Conservation (phyloP, 768 basidiomycete genomes). For the Suillus subluteus region DNA sequence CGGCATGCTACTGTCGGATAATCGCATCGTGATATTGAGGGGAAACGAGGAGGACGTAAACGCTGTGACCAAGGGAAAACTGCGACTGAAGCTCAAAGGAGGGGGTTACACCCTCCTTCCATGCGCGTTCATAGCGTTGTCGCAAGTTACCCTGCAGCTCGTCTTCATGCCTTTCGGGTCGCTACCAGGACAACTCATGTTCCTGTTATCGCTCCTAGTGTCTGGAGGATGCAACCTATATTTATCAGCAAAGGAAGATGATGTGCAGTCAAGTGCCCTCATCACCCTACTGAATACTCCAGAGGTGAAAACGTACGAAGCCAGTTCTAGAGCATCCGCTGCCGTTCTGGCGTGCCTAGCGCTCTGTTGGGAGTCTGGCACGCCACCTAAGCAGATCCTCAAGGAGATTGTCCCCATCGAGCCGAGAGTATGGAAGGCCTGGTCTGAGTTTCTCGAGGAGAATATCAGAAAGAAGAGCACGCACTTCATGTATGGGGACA, state of each 20-base stretch:
- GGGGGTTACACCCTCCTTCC: background rate
- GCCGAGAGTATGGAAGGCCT: background rate
- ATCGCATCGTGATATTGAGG: constrained; percentile 28
- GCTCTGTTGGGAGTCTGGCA: constrained; percentile 3
- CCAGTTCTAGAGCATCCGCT: constrained; percentile 4
- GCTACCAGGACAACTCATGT: constrained; percentile 39
- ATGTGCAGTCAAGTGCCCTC: constrained; percentile 6
- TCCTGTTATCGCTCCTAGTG: constrained; percentile 32
- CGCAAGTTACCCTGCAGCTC: constrained; percentile 34
- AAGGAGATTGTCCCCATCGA: background rate
- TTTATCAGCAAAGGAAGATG: constrained; percentile 20
- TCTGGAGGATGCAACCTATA: constrained; percentile 37
- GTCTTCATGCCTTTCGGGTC: constrained; percentile 35
- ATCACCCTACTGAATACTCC: constrained; percentile 4
- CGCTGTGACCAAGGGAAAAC: constrained; percentile 30
- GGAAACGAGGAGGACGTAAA: constrained; percentile 34
- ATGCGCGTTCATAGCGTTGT: background rate
- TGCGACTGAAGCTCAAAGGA: constrained; percentile 28
- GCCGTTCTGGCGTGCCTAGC: constrained; percentile 7
- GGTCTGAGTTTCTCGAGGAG: background rate
- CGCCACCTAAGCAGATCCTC: background rate
- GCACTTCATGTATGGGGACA: background rate
- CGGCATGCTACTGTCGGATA: constrained; percentile 26
- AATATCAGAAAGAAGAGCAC: background rate
- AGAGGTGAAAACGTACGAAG: constrained; percentile 6